phyloP scores from a whole-genome alignment of 345 rosid genomes.

The Populus davidiana region DNA sequence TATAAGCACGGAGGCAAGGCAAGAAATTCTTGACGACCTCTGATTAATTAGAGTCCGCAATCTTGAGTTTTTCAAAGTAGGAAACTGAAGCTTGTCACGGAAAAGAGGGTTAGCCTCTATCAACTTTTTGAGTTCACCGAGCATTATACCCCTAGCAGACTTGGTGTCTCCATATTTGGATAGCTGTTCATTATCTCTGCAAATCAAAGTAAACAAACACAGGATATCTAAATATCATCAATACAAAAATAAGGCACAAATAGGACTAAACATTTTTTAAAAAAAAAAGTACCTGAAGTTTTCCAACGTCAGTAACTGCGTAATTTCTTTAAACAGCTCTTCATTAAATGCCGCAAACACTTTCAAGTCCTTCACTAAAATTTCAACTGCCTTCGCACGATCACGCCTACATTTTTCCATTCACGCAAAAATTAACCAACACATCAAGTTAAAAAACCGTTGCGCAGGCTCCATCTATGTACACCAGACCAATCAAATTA shows the following conservation, averaged over 20 bases:
- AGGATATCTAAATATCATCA: background rate
- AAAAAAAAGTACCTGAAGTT: constrained; percentile 63
- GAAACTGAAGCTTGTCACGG: constrained; percentile 89
- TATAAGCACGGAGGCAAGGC: constrained; percentile 5
- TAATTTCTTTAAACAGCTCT: constrained; percentile 82
- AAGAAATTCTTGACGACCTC: constrained; percentile 43
- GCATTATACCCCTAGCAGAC: constrained; percentile 82
- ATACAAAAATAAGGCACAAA: background rate
- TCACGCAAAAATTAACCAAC: background rate
- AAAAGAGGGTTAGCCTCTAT: constrained; percentile 84
- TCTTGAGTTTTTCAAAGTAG: constrained; percentile 73
- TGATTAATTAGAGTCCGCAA: constrained; percentile 76
- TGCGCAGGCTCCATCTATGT: background rate
- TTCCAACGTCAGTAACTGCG: constrained; percentile 71
- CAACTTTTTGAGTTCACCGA: constrained; percentile 73
- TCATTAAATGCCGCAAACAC: constrained; percentile 77
- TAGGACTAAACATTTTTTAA: background rate
- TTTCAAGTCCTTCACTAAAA: constrained; percentile 83
- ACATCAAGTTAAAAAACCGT: background rate
- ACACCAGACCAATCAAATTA: background rate
- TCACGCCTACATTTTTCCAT: constrained; percentile 50
- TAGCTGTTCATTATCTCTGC: constrained; percentile 81
- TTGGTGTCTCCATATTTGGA: constrained; percentile 83
- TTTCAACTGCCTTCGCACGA: constrained; percentile 74
- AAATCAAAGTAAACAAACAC: constrained; percentile 19